Base-by-base conservation (phyloP, 2,329 filamentous ascomycete species). In the Diplodia sapinea region DNA sequence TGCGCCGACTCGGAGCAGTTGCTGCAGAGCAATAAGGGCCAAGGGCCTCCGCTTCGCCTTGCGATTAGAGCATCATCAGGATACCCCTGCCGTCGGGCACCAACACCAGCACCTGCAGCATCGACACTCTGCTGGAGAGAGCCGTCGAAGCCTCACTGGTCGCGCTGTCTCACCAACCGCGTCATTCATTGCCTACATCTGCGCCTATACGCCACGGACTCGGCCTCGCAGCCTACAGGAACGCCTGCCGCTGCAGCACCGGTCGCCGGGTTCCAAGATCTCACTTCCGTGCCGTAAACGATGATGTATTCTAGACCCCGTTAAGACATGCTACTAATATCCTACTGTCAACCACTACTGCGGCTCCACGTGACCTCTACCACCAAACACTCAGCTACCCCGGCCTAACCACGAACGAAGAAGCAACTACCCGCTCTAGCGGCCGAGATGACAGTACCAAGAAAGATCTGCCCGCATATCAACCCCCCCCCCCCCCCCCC, bases 171-270 rank as follows among this genome's bases (percentile, higher is more conserved):
- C 36, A 67, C 47, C 36, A 62, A 54, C 55, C 31, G 49, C 65
- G 50, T 50, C 55, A 38, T 57, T 29, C 65, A 62, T 57, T 49
- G 47, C 43, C 50, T 40, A 40, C 54, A 57, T 59, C 49, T 57
- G 55, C 54, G 64, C 64, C 49, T 40, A 23, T 15, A 54, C 31
- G 55, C 56, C 55, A 67, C 51, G 65, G 33, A n/a, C 55, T 38
- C 49, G 47, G 56, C 8, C 49, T 23, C 36, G 33, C 54, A 55
- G 65, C 56, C 55, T 62, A 62, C 65, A 36, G 65, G 56, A 67
- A 57, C 55, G 56, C 65, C 55, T 67, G 56, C 65, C 65, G 65
- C 49, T 67, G 65, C 65, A 51, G 49, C 47, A 67, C 65, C 55
- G 56, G 65, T 43, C 65, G 23, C 49, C 65, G 56, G 65, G 56